These are phyloP conservation scores for Phytophthora pluvialis DNA, from an alignment of 352 stramenopile species.

Conservation along the genomic window DNA sequence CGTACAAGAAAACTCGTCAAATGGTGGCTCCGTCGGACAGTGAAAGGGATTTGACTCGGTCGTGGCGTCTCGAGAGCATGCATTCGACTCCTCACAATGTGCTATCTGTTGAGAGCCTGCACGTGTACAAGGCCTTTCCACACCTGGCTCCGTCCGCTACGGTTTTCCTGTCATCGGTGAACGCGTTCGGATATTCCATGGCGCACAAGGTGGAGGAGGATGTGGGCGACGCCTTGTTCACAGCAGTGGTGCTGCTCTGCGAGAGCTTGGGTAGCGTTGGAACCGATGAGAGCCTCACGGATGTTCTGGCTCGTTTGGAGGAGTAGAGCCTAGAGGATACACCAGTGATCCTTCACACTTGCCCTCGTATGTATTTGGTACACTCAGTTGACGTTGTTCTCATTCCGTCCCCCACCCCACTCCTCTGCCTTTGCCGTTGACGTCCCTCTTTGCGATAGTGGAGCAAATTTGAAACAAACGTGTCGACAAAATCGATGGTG, in stretches of 20 bases:
- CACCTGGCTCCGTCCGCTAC: slow-evolving; percentile 53
- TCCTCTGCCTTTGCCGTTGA: too few species aligned
- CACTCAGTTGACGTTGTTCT: too few species aligned
- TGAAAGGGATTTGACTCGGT: slow-evolving; percentile 20
- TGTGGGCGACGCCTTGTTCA: slow-evolving; percentile 43
- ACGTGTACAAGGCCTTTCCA: slow-evolving; percentile 65
- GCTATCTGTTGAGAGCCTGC: slow-evolving; percentile 47
- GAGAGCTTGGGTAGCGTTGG: slow-evolving; percentile 35
- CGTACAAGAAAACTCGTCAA: slow-evolving; percentile 24
- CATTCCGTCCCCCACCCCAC: too few species aligned
- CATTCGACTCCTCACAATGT: slow-evolving; percentile 10
- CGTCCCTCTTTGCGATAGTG: too few species aligned
- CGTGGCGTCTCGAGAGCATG: slow-evolving; percentile 19
- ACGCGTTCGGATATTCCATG: slow-evolving; percentile 68
- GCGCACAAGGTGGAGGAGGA: slow-evolving; percentile 54
- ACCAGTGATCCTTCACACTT: too few species aligned
- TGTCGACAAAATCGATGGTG: too few species aligned
- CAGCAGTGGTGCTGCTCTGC: slow-evolving; percentile 32
- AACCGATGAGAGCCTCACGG: slow-evolving; percentile 29
- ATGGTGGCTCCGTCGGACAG: neutral
- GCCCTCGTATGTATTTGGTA: too few species aligned
- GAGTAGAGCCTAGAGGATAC: neutral
- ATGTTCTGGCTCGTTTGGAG: slow-evolving; percentile 31
- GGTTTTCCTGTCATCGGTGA: slow-evolving; percentile 52
- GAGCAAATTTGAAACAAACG: too few species aligned